These are phyloP conservation scores for Eimeria tenella DNA, from an alignment of 169 alveolate genomes.

Conservation along the genomic window DNA sequence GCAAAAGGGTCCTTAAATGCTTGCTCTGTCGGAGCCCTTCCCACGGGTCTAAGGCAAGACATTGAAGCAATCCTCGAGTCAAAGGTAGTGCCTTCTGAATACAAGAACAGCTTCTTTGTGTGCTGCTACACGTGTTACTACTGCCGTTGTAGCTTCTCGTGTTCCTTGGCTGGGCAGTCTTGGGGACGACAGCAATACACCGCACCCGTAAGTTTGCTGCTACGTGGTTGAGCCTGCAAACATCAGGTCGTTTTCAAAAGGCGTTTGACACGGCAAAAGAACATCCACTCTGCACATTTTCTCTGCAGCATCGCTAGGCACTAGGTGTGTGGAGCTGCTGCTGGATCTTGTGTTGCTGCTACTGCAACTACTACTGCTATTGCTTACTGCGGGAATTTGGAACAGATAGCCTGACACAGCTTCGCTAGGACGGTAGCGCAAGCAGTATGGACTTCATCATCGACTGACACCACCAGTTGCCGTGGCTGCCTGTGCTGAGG, in stretches of 20 bases:
- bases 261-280: background rate
- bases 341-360: conserved; percentile 25
- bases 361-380: conserved; percentile 14
- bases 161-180: background rate
- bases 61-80: conserved; percentile 48
- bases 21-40: conserved; percentile 10
- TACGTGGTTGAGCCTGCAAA: conserved; percentile 25
- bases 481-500: background rate
- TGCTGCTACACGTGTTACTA: conserved; percentile 28
- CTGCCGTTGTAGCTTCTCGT: conserved; percentile 1
- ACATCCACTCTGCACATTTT: background rate
- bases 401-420: background rate
- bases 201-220: conserved; percentile 36
- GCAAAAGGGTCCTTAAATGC: conserved; percentile 9
- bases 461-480: conserved; percentile 15
- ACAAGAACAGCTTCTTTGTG: background rate
- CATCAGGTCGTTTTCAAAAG: background rate
- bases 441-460: conserved; percentile 37
- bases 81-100: conserved; percentile 8
- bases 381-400: conserved; percentile 17
- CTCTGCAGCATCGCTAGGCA: background rate
- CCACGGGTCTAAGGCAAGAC: conserved; percentile 37
- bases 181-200: conserved; percentile 38
- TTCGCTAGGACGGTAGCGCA: conserved; percentile 30
- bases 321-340: background rate